Conservation (phyloP, 441 rosid genomes). For the Eutrema salsugineum region DNA sequence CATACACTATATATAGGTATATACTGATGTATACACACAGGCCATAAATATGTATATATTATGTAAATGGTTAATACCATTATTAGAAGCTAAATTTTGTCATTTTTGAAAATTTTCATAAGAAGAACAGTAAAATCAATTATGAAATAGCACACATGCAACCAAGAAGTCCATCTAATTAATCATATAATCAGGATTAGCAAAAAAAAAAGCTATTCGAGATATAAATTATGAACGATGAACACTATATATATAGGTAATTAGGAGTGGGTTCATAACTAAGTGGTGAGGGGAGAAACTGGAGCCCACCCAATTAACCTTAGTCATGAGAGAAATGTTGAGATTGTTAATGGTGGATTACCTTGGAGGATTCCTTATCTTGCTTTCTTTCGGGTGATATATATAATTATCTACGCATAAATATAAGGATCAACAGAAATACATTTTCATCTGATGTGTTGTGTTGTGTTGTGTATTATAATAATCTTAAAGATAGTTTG, state of each 20-base stretch:
- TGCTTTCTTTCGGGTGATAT: neutral
- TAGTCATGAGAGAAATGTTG: neutral
- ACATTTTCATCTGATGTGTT: neutral
- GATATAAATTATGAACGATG: neutral
- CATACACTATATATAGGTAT: neutral
- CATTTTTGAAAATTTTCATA: neutral
- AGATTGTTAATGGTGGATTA: conserved; percentile 7
- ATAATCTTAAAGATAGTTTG: neutral
- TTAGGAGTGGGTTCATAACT: neutral
- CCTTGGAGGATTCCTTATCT: conserved; percentile 16
- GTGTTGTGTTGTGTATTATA: neutral
- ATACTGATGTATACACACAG: neutral
- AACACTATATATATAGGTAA: neutral
- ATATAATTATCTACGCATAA: neutral
- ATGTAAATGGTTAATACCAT: neutral
- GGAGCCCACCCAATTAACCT: neutral
- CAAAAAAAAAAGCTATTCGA: neutral
- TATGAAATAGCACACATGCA: conserved; percentile 11
- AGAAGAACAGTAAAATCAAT: neutral
- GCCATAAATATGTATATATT: neutral
- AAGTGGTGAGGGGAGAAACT: neutral
- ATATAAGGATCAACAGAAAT: neutral
- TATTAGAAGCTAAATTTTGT: neutral
- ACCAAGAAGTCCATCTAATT: neutral
- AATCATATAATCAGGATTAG: neutral